Conservation (phyloP, 2,329 filamentous ascomycete species). For the Herpotrichia juniperi region DNA sequence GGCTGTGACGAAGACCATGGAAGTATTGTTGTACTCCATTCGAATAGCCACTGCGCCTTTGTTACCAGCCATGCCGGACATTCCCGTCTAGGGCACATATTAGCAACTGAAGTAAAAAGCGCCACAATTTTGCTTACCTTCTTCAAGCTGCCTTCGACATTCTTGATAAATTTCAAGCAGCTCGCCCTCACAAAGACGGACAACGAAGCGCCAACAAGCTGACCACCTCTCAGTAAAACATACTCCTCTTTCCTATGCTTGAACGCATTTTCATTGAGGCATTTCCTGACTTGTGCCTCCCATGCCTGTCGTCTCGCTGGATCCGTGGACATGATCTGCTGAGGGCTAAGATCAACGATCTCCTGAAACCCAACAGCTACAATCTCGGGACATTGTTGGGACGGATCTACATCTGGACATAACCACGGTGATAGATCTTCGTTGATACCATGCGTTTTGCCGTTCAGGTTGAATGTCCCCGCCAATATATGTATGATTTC, state of each 20-base stretch:
- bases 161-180: slow-evolving; percentile 82
- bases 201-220: slow-evolving; percentile 91
- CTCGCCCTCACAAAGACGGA: slow-evolving; percentile 89
- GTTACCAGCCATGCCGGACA: slow-evolving; percentile 97
- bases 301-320: slow-evolving; percentile 82
- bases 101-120: slow-evolving; percentile 7
- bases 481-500: slow-evolving; percentile 80
- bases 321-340: slow-evolving; percentile 99
- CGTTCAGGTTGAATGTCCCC: slow-evolving; percentile 95
- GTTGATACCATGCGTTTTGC: slow-evolving; percentile 76
- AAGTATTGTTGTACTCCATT: slow-evolving; percentile 91
- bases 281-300: slow-evolving; percentile 80
- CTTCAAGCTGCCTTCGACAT: slow-evolving; percentile 94
- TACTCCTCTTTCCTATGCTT: slow-evolving; percentile 75
- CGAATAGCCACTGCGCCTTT: slow-evolving; percentile 97
- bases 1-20: slow-evolving; percentile 93
- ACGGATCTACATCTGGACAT: slow-evolving; percentile 67
- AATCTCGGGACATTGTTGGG: slow-evolving; percentile 76
- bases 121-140: slow-evolving; percentile 59
- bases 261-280: slow-evolving; percentile 74
- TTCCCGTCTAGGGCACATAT: slow-evolving; percentile 65
- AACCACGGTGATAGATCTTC: slow-evolving; percentile 88
- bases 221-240: slow-evolving; percentile 86
- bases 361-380: slow-evolving; percentile 95
- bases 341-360: slow-evolving; percentile 95